These are phyloP conservation scores for Arabidopsis thaliana DNA, from an alignment of 345 rosid genomes.

Conservation along the genomic window TAIR10.1 NC_003074.8:18399001-18399500, in stretches of 20 bases:
- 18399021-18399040: neutral
- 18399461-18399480: slow-evolving; percentile 77
- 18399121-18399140: slow-evolving; percentile 72
- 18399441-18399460: slow-evolving; percentile 83
- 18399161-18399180: slow-evolving; percentile 72
- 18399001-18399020: neutral
- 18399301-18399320: neutral
- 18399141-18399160: slow-evolving; percentile 66
- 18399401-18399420: neutral
- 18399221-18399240: slow-evolving; percentile 61
- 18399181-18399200: slow-evolving; percentile 81
- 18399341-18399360: slow-evolving; percentile 81
- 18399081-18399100: slow-evolving; percentile 41
- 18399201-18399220: slow-evolving; percentile 73
- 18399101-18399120: slow-evolving; percentile 76
- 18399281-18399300: neutral
- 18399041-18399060: neutral
- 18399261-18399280: neutral
- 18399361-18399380: neutral
- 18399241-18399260: slow-evolving; percentile 51
- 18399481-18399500: slow-evolving; percentile 6
- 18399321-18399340: slow-evolving; percentile 56
- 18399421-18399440: slow-evolving; percentile 52
- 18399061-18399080: slow-evolving; percentile 9
- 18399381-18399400: neutral